These are phyloP conservation scores for Brassica incana DNA, from an alignment of 345 rosid species.

Conservation along the genomic window DNA sequence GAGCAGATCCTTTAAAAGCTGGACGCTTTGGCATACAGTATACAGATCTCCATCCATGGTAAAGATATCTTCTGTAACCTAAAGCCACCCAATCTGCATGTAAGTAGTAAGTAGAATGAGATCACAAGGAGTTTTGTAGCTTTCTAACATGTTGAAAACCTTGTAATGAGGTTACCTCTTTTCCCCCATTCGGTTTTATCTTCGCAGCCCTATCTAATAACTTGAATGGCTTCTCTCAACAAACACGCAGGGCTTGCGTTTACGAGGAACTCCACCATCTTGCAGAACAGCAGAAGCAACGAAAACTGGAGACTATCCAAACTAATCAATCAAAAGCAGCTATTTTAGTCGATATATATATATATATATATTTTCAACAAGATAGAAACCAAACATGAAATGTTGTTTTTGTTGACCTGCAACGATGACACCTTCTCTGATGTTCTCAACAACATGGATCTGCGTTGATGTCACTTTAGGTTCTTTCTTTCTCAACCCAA, in stretches of 20 bases:
- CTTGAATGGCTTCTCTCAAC: constrained; percentile 93
- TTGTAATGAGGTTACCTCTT: constrained; percentile 56
- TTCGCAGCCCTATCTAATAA: constrained; percentile 95
- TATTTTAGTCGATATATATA: not conserved
- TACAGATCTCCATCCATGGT: constrained; percentile 98
- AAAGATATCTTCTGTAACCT: constrained; percentile 91
- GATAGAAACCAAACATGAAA: not conserved
- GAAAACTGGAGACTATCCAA: constrained; percentile 92
- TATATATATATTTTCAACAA: not conserved
- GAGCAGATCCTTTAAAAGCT: constrained; percentile 95
- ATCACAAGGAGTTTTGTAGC: not conserved
- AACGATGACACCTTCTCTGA: constrained; percentile 56
- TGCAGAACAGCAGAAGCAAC: constrained; percentile 69
- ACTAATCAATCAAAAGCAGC: constrained; percentile 41
- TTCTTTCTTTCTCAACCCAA: constrained; percentile 76
- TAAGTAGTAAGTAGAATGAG: constrained; percentile 2
- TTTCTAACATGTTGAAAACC: not conserved
- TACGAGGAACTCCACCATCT: constrained; percentile 75
- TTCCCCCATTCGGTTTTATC: constrained; percentile 99
- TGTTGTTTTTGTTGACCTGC: constrained; percentile 43
- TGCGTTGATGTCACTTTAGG: constrained; percentile 74
- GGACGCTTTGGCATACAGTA: constrained; percentile 88
- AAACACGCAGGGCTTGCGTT: constrained; percentile 69
- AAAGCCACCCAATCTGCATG: constrained; percentile 89
- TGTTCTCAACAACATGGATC: constrained; percentile 87